These are phyloP conservation scores for Nelumbo lutea DNA, from an alignment of 164 flowering plant species.

Conservation along the genomic window DNA sequence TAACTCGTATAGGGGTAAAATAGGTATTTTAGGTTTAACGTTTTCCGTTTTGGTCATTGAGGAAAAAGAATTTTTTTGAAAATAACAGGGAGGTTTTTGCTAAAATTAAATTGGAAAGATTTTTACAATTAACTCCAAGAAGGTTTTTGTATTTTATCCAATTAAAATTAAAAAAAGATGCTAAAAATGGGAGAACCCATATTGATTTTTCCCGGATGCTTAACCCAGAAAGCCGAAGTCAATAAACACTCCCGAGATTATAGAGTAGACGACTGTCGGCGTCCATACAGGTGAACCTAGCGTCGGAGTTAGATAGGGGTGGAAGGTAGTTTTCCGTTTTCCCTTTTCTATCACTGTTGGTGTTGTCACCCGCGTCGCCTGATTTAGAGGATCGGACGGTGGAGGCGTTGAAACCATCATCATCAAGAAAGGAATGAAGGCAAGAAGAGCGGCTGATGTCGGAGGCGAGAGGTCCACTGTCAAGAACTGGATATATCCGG, in stretches of 20 bases:
- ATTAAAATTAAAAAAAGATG: too few species aligned
- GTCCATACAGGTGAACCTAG: constrained; percentile 52
- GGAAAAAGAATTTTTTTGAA: too few species aligned
- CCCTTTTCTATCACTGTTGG: constrained; percentile 75
- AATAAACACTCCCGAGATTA: constrained; percentile 30
- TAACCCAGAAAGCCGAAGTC: too few species aligned
- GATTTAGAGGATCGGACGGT: constrained; percentile 15
- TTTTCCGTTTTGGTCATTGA: too few species aligned
- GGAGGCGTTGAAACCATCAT: not conserved
- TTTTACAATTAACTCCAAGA: too few species aligned
- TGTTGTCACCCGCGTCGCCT: constrained; percentile 38
- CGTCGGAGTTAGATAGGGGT: constrained; percentile 22
- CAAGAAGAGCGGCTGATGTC: constrained; percentile 15
- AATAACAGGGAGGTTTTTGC: too few species aligned
- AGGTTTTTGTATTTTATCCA: too few species aligned
- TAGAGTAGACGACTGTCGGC: constrained; percentile 63
- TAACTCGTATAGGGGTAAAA: too few species aligned
- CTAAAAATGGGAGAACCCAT: too few species aligned
- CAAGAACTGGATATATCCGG: constrained; percentile 77
- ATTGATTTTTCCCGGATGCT: too few species aligned
- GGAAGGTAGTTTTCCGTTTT: constrained; percentile 61
- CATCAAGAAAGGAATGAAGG: constrained; percentile 6
- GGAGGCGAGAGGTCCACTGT: constrained; percentile 26
- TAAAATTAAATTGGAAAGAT: too few species aligned
- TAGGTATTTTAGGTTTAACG: too few species aligned